Percentiles rank a stretch among this genome's conserved stretches.
Conservation (phyloP, 2,329 filamentous ascomycete genomes). For the Diaporthe sp. region DNA sequence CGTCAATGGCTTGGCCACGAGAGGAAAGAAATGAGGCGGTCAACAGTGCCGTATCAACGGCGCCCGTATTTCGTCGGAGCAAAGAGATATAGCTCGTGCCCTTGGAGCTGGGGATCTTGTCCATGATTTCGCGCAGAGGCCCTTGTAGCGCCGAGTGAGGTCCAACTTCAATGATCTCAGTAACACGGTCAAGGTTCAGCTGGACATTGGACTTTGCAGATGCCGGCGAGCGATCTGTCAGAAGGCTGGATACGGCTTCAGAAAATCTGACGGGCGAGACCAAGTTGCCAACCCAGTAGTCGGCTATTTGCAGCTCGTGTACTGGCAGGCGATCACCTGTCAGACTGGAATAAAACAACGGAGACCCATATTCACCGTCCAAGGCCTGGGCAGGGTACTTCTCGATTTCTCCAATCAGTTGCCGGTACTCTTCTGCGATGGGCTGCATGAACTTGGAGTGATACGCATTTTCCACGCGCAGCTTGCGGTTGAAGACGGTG, state of each 20-base stretch:
- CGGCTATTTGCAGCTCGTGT: neutral
- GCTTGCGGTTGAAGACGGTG: slow-evolving; percentile 49
- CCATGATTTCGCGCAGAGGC: slow-evolving; percentile 43
- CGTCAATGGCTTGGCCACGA: neutral
- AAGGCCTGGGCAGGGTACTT: neutral
- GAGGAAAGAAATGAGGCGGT: neutral
- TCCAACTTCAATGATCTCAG: slow-evolving; percentile 45
- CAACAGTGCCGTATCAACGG: neutral
- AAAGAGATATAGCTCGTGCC: neutral
- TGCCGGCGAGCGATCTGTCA: slow-evolving; percentile 8
- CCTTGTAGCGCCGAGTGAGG: slow-evolving; percentile 46
- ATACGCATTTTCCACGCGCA: slow-evolving; percentile 53
- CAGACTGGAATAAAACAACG: neutral
- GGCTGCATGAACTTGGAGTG: slow-evolving; percentile 53
- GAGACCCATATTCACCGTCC: neutral
- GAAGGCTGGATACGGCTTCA: slow-evolving; percentile 37
- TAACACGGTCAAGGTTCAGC: neutral
- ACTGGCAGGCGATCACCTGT: neutral
- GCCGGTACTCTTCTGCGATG: slow-evolving; percentile 45
- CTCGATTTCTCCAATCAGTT: neutral
- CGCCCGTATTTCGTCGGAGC: neutral
- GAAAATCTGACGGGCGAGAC: slow-evolving; percentile 48
- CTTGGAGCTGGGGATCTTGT: slow-evolving; percentile 30
- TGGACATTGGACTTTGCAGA: slow-evolving; percentile 22
- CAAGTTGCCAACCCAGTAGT: slow-evolving; percentile 51